Conservation (phyloP, 139 green algal genomes). For the Coccomyxa sp. region DNA sequence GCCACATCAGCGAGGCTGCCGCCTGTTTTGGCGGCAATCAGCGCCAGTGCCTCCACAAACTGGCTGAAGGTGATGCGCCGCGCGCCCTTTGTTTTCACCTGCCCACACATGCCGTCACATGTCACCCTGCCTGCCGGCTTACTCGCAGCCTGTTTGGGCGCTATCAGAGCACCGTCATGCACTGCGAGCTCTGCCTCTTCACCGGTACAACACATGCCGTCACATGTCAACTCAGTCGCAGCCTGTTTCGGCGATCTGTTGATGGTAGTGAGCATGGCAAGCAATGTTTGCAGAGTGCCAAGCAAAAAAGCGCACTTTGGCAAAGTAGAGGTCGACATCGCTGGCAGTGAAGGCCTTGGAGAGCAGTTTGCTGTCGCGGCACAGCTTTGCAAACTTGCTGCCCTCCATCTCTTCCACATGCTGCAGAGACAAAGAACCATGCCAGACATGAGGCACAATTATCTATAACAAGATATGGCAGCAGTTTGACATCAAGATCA, state of each 20-base stretch:
- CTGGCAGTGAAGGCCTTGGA: conserved; percentile 8
- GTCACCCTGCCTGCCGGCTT: not conserved
- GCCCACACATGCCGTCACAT: not conserved
- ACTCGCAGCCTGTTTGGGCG: not conserved
- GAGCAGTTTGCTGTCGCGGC: conserved; percentile 36
- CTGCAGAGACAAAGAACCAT: not conserved
- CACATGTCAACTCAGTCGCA: not conserved
- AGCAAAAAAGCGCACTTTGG: not conserved
- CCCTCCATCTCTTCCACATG: conserved; percentile 36
- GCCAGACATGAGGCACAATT: not conserved
- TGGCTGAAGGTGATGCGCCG: conserved; percentile 51
- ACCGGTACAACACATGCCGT: not conserved
- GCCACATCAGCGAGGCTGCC: conserved; percentile 19
- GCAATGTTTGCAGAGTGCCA: too few relatives aligned
- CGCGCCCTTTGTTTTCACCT: conserved; percentile 27
- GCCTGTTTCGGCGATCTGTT: too few relatives aligned
- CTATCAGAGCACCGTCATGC: too few relatives aligned
- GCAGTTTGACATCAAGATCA: not conserved
- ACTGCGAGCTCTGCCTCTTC: too few relatives aligned
- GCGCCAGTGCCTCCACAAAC: conserved; percentile 46
- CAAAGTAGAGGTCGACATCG: conserved; percentile 37
- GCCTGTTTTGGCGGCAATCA: conserved; percentile 42
- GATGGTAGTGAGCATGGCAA: too few relatives aligned
- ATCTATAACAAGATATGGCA: conserved; percentile 7
- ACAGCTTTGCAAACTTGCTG: conserved; percentile 39